Evolutionary conservation across 192 early-diverging fungal genomes (phyloP), one percentile per base, ranked within the genome.

Genomic region (Coemansia sp.): DNA sequence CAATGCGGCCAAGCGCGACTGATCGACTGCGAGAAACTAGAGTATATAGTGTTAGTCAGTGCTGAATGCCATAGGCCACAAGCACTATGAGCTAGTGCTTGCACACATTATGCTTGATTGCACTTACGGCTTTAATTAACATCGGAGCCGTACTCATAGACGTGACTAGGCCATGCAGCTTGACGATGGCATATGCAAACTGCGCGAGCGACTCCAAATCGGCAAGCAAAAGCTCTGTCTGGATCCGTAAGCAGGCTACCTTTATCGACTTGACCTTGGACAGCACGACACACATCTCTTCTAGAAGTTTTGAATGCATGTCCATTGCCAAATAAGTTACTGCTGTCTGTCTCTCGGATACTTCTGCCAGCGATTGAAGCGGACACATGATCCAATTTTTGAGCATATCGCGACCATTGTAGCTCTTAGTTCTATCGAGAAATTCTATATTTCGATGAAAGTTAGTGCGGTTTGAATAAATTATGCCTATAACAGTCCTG

Each of bases 191-290:
- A 62, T 70, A 78, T 3, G 73, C 55, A 73, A 83, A 78, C 46
- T 83, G 80, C 11, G 70, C 64, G 8, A 83, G 49, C 12, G 64
- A 36, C 33, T 83, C 76, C 20, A 83, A 58, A 43, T 83, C 80
- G 0, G 73, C 44, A 18, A 75, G 40, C 11, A 78, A 36, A 38
- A 83, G 69, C 64, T 75, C 76, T 0, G 75, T 70, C 18, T 70
- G 72, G 24, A 83, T 61, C 16, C 80, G 69, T n/a, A 69, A 38
- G 53, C 80, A 83, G 0, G 41, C 61, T 3, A 64, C 29, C 2
- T 73, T 64, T 16, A 78, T 70, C 1, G 73, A 68, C 12, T 66
- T 65, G 5, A 70, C 49, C 36, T 72, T 78, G 52, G 63, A 55
- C 47, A 83, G 29, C 1, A 62, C 31, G 2, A 36, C 47, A 46